These are phyloP conservation scores for Anthoceros angustus DNA, from an alignment of 225 moss, liverwort and hornwort genomes.

Conservation along the genomic window DNA sequence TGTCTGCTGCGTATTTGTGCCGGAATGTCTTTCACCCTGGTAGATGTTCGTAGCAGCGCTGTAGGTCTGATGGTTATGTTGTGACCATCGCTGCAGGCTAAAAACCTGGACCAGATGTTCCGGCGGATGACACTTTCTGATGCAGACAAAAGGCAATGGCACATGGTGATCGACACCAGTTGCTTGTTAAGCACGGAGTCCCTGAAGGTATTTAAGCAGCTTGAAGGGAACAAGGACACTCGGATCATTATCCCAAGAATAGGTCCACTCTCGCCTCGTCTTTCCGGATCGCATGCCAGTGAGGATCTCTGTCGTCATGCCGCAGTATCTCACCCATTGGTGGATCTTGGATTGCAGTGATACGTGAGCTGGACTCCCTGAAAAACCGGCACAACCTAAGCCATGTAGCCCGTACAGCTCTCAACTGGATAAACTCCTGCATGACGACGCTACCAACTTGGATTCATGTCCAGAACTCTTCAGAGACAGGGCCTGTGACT, in stretches of 20 bases:
- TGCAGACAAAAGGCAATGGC: constrained; percentile 45
- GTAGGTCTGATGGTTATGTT: neutral
- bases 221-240: constrained; percentile 75
- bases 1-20: neutral
- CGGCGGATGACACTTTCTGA: constrained; percentile 39
- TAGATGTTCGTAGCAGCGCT: neutral
- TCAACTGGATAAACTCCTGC: constrained; percentile 69
- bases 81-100: constrained; percentile 16
- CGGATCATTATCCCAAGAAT: constrained; percentile 60
- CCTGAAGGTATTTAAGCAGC: constrained; percentile 40
- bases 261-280: constrained; percentile 22
- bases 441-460: constrained; percentile 50
- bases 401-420: constrained; percentile 28
- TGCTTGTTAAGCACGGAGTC: constrained; percentile 46
- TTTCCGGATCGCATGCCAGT: neutral
- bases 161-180: constrained; percentile 56
- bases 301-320: neutral
- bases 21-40: constrained; percentile 5
- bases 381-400: constrained; percentile 24
- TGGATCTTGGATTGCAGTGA: constrained; percentile 34
- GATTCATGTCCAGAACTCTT: constrained; percentile 82
- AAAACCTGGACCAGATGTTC: constrained; percentile 32
- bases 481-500: constrained; percentile 40
- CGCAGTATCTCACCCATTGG: neutral
- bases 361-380: constrained; percentile 63